phyloP scores from a whole-genome alignment of 495 filamentous ascomycete genomes.

The Lichina pygmaea region DNA sequence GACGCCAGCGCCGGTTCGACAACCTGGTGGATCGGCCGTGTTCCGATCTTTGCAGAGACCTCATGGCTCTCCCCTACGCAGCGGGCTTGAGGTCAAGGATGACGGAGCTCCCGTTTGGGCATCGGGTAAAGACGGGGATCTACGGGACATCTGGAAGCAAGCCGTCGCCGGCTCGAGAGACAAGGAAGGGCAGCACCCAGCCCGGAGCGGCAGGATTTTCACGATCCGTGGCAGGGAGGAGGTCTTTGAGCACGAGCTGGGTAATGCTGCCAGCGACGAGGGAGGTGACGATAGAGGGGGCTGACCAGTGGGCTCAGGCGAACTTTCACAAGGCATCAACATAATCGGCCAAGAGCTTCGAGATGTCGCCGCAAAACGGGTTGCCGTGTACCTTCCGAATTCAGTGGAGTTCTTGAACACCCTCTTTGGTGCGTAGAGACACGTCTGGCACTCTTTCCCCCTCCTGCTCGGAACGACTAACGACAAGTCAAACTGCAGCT shows the following conservation, averaged over 20 bases:
- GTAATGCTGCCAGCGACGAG: constrained; percentile 8
- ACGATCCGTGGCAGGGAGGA: constrained; percentile 56
- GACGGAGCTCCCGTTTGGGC: constrained; percentile 59
- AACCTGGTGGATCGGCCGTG: constrained; percentile 57
- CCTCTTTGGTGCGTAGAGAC: constrained; percentile 28
- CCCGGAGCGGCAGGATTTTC: constrained; percentile 44
- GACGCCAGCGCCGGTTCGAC: constrained; percentile 45
- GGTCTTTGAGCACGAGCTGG: constrained; percentile 39
- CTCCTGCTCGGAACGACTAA: background rate
- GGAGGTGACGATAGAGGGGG: background rate
- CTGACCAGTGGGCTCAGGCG: constrained; percentile 12
- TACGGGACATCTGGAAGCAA: constrained; percentile 77
- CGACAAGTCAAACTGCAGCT: constrained; percentile 12
- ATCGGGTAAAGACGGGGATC: constrained; percentile 58
- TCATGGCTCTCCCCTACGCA: constrained; percentile 54
- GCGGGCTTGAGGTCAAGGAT: constrained; percentile 66
- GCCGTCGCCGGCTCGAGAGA: constrained; percentile 36
- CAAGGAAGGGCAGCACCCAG: constrained; percentile 27
- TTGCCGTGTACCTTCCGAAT: constrained; percentile 83
- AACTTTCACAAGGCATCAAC: constrained; percentile 65
- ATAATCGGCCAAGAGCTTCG: constrained; percentile 56
- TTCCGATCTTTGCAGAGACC: constrained; percentile 64
- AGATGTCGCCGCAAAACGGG: constrained; percentile 36
- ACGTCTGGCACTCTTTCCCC: background rate
- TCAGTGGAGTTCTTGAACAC: constrained; percentile 61